Percentiles rank a stretch among this genome's conserved stretches.
Evolutionary conservation across 768 basidiomycete species (phyloP).

Genomic region (Panellus pusillus): DNA sequence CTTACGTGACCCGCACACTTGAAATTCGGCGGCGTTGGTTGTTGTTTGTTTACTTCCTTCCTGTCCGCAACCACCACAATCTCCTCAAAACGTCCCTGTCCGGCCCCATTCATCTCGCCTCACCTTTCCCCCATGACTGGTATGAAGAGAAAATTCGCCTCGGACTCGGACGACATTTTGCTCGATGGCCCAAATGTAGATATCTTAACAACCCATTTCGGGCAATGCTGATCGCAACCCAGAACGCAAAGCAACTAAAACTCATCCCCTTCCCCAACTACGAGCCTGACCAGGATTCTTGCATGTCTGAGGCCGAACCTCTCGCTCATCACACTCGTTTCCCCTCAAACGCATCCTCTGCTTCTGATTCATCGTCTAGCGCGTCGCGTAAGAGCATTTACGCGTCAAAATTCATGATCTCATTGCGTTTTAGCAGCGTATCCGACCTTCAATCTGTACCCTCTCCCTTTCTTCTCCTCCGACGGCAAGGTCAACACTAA

Average conservation of each 20-base stretch:
- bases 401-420: constrained; percentile 2
- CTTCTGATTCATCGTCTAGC: constrained; percentile 46
- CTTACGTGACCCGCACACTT: background rate
- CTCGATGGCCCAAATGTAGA: constrained; percentile 44
- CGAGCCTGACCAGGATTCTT: constrained; percentile 61
- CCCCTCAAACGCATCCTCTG: constrained; percentile 56
- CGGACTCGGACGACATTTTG: constrained; percentile 50
- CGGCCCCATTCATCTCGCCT: background rate
- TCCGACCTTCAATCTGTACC: constrained; percentile 65
- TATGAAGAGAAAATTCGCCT: constrained; percentile 74
- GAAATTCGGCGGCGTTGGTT: background rate
- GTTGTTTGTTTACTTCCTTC: background rate
- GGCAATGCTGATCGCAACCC: constrained; percentile 24
- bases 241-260: constrained; percentile 71
- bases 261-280: constrained; percentile 73
- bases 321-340: constrained; percentile 62
- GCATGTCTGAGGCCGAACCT: constrained; percentile 71
- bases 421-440: constrained; percentile 41
- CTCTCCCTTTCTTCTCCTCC: constrained; percentile 50
- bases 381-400: constrained; percentile 46
- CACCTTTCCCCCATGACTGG: constrained; percentile 27
- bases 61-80: background rate
- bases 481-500: constrained; percentile 49
- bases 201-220: constrained; percentile 14
- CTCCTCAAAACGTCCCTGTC: background rate